Base-by-base conservation (phyloP, 768 basidiomycete species). In the Antrodiella citrinella region DNA sequence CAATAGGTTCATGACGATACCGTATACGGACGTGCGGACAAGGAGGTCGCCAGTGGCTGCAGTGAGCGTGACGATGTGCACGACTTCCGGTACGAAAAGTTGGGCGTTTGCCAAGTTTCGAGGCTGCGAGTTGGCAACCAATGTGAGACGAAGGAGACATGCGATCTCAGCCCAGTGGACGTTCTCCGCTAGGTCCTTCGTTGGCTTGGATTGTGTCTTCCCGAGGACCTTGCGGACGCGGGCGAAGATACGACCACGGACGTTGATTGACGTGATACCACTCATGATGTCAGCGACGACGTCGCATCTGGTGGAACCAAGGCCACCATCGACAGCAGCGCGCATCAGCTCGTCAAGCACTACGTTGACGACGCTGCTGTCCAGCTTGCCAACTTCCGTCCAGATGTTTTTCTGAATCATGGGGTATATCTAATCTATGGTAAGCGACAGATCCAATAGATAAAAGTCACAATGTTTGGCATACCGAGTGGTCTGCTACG, bases 81-180 rank as follows among this genome's bases (percentile, higher is more conserved):
- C 72, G 25, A 88, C 72, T 62, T 96, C 93, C 0, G 93, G 86
- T 3, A 92, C 76, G 60, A 82, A 92, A 22, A 93, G 71, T 57
- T 90, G 86, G 47, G 78, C 80, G 53, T 84, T 81, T 11, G 75
- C 72, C 2, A 78, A 69, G 25, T 82, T 76, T 44, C 76, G 77
- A 0, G 80, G 74, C 44, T 83, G 79, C 54, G 87, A 82, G 46
- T 83, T 78, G 18, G 88, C 79, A 9, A 84, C 74, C 10, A 89
- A 74, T 39, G 78, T 72, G n/a, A 95, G 75, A 3, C 91, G 83
- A 35, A 86, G 73, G 30, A 94, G 70, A 1, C 84, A 84, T 0
- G 88, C 84, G 2, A 94, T 83, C 60, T 92, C 91, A 50, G 75
- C 78, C 86, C 88, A 91, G 53, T 82, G 81, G 2, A 76, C 69